Base-by-base conservation (phyloP, 495 filamentous ascomycete species). In the Filosporella fistucella region DNA sequence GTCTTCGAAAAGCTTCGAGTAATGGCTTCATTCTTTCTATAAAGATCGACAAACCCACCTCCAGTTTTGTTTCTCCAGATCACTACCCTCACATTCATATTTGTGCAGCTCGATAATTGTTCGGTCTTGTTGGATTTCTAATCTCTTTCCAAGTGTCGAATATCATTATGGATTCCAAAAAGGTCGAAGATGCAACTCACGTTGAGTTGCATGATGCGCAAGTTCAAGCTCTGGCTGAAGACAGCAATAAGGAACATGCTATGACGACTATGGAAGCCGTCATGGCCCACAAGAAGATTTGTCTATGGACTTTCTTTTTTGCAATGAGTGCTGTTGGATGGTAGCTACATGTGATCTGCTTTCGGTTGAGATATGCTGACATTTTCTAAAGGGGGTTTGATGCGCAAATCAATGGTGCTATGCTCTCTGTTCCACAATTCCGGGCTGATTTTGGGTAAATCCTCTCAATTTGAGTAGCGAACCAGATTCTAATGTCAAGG, bases 331-430 rank as follows among this genome's bases (percentile, higher is more conserved):
- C 48, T 54, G 47, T 33, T 51, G 59, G 36, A 56, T 63, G 51
- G 61, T 55, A 30, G 36, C 5, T 30, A 2, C 26, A 17, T 25
- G 18, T 42, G 11, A 20, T 14, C 23, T 10, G 28, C 6, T 36
- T 11, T 24, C 25, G 13, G 26, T 23, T n/a, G 23, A 23, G 18
- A n/a, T 24, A 34, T 3, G 21, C 13, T 13, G 23, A 4, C 24
- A 24, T 3, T 40, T 34, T 20, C 8, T 23, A n/a, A 33, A 49
- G 66, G 66, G 67, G 65, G 5, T 70, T 68, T 32, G 67, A 70
- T 49, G 62, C 60, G 21, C 67, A 70, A 43, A 58, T 70, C 30
- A 70, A 63, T 30, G 65, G 66, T 1, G 59, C 63, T 1, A 59
- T 67, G 40, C 54, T 70, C 25, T 51, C 57, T 20, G 58, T 67